These are phyloP conservation scores for Fusarium denticulatum DNA, from an alignment of 2,329 filamentous ascomycete species.

Conservation along the genomic window DNA sequence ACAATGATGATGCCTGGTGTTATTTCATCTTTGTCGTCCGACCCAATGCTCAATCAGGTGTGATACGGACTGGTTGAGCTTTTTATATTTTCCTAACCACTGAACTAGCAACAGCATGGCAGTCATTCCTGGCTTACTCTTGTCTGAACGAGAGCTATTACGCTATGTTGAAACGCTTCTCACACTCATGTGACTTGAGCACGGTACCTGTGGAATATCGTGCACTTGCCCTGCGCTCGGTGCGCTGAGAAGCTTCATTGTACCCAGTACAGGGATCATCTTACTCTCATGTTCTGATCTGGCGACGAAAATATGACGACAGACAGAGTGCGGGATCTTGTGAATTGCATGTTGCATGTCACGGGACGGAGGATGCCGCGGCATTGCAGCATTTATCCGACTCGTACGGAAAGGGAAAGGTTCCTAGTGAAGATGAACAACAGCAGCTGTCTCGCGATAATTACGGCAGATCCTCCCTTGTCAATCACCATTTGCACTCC, in stretches of 20 bases:
- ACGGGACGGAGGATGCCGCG: conserved; percentile 27
- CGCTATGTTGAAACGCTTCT: not conserved
- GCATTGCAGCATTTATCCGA: conserved; percentile 26
- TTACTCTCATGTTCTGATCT: conserved; percentile 12
- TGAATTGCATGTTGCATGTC: conserved; percentile 2
- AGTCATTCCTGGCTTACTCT: not conserved
- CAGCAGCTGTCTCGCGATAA: conserved; percentile 38
- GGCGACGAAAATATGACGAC: conserved; percentile 21
- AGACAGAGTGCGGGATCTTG: conserved; percentile 16
- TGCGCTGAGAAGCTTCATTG: not conserved
- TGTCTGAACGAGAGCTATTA: not conserved
- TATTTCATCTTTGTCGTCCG: not conserved
- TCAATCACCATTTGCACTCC: conserved; percentile 31
- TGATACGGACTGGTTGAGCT: not conserved
- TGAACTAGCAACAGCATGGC: not conserved
- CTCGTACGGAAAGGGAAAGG: conserved; percentile 2
- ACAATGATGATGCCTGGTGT: conserved; percentile 9
- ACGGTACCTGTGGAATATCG: not conserved
- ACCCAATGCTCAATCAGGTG: not conserved
- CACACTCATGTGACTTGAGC: not conserved
- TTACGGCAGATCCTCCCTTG: conserved; percentile 36
- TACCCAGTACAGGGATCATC: conserved; percentile 1
- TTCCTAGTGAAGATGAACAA: conserved; percentile 28
- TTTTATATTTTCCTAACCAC: not conserved
- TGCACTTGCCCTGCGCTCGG: not conserved